Base-by-base conservation (phyloP, 768 basidiomycete species). In the Mycena galopus region DNA sequence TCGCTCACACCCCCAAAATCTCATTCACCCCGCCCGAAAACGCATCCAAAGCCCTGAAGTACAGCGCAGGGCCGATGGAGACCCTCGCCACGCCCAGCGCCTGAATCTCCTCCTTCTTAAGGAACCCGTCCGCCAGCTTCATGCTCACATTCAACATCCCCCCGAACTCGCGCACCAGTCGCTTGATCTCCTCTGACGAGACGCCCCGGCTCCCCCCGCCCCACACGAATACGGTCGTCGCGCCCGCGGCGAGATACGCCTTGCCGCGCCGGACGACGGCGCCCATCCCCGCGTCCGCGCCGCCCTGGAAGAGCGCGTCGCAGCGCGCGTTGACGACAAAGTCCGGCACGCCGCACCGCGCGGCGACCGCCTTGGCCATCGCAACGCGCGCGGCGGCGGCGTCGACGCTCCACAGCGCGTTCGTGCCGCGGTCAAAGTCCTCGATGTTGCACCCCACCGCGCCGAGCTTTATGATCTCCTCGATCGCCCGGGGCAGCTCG, bases 161-260 rank as follows among this genome's bases (percentile, higher is more conserved):
- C n/a, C 62, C 67, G 32, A 71, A 58, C 29, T 69, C 72, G n/a
- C 19, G 17, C 29, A 73, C 72, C n/a, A 69, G 47, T 39, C 42
- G 44, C 47, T 39, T 42, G 14, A 69, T 56, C 56, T 68, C 66
- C 44, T 30, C 35, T n/a, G 67, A 61, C 23, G 39, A 42, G n/a
- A 44, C 67, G 4, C 56, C 58, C 30, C 62, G 55, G 33, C 60
- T 47, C 39, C 21, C 21, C 1, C 72, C 69, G 19, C 72, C 72
- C 72, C 72, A 73, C 37, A 73, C 72, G n/a, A 71, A 73, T 21
- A 60, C 68, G n/a, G 72, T 73, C 39, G 72, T 71, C 39, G 72
- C 69, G 6, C 72, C 72, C 35, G 72, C 72, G 55, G 72, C 72
- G 1, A 73, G 60, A 30, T 71, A 73, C 12, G 72, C 68, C 44